Base-by-base conservation (phyloP, 495 filamentous ascomycete species). In the Penicillium parvum region DNA sequence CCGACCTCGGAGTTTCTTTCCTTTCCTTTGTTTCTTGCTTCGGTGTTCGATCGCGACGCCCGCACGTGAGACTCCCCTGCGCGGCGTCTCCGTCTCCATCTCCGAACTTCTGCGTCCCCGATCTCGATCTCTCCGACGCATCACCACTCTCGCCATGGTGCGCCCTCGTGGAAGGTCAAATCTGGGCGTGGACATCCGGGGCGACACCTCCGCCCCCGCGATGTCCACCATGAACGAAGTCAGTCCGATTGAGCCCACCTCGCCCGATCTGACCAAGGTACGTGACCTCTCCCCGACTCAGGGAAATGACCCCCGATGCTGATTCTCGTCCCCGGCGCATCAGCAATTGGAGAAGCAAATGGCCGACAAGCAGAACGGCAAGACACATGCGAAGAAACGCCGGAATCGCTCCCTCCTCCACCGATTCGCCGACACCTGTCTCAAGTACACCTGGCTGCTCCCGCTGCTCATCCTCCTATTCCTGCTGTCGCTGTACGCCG, bases 381-480 rank as follows among this genome's bases (percentile, higher is more conserved):
- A 70, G 47, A 47, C 62, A n/a, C 69, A 58, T 14, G 57, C 66
- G 10, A 76, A 76, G 50, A 64, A 72, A 27, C 69, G 75, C 48
- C 73, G 69, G 48, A 77, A 72, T 12, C 79, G 78, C 34, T 81
- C 78, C 8, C 55, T 77, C 40, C 71, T 86, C 44, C 80, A 80
- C 39, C 80, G 83, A 52, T 83, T 77, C 65, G 83, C 79, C 57
- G 68, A 78, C 48, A 76, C 69, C 41, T 78, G 79, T 42, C 59
- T 88, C 50, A 84, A 83, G 57, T 82, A 88, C 60, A 90, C 85
- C 28, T 90, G 84, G 83, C 73, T 90, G 39, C 77, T 85, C 34
- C 92, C 94, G 16, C 74, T 95, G 12, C 60, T 88, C 41, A 66
- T 94, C 23, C 60, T 90, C 46, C 19, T 72, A 36, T 58, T 83